phyloP scores from a whole-genome alignment of 352 stramenopile species.

The Phytophthora europaea region DNA sequence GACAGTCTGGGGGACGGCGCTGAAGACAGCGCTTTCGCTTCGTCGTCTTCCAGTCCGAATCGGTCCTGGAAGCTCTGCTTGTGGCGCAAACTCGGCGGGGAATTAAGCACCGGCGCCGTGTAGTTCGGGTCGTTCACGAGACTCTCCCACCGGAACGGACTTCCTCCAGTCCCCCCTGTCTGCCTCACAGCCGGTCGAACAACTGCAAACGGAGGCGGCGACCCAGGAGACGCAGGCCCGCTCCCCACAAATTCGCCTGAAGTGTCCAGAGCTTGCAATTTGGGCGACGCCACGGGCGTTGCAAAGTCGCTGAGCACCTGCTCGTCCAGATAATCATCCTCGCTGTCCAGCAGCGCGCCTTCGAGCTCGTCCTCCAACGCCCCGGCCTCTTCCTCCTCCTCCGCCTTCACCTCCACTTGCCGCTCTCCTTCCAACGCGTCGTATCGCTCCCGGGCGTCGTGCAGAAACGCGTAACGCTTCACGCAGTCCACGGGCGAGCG shows the following conservation, averaged over 20 bases:
- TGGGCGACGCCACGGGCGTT: slow-evolving; percentile 69
- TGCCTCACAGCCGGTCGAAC: slow-evolving; percentile 24
- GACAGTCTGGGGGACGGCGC: slow-evolving; percentile 37
- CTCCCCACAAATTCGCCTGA: slow-evolving; percentile 58
- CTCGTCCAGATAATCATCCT: slow-evolving; percentile 50
- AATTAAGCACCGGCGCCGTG: slow-evolving; percentile 62
- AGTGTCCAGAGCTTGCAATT: slow-evolving; percentile 64
- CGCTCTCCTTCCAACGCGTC: slow-evolving; percentile 28
- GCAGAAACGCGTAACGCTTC: slow-evolving; percentile 81
- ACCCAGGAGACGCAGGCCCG: slow-evolving; percentile 55
- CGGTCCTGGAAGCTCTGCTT: slow-evolving; percentile 42
- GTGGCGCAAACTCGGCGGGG: slow-evolving; percentile 46
- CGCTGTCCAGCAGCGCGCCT: slow-evolving; percentile 36
- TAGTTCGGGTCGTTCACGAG: slow-evolving; percentile 71
- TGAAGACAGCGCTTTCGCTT: slow-evolving; percentile 36
- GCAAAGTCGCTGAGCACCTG: slow-evolving; percentile 71
- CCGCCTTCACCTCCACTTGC: slow-evolving; percentile 25
- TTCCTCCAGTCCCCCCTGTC: slow-evolving; percentile 31
- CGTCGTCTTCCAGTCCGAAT: slow-evolving; percentile 58
- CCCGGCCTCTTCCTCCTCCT: slow-evolving; percentile 8
- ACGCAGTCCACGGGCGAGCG: slow-evolving; percentile 83
- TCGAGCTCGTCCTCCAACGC: slow-evolving; percentile 30
- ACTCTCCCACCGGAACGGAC: slow-evolving; percentile 77
- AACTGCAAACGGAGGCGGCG: slow-evolving; percentile 79
- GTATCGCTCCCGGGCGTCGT: slow-evolving; percentile 54